Evolutionary conservation across 345 rosid genomes (phyloP), one percentile per base, ranked within the genome.

Genomic region (Rubroshorea leprosula): DNA sequence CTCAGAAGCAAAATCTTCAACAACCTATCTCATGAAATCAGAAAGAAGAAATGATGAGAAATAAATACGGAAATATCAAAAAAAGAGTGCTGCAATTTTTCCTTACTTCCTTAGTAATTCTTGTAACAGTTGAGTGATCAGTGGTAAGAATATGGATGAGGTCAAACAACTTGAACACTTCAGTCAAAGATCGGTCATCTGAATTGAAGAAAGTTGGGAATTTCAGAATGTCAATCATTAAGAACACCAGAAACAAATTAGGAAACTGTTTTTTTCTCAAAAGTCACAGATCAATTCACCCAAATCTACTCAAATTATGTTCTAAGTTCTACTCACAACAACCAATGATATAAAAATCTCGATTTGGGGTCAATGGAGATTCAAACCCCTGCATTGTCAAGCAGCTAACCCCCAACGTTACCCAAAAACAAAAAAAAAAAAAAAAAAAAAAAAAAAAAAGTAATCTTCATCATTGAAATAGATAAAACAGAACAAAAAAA

Each of bases 1-100:
- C 55, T 89, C 99, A 7, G 74, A 72, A 72, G 96, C 96, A 82
- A 93, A 89, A 65, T 93, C 99, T 78, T 89, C 90, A 23, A 89
- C 75, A 52, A 89, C 99, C 99, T 89, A 66, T 46, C 14, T 49
- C 8, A 5, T 17, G n/a, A 23, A 64, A 27, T 43, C 22, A n/a
- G 16, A 2, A 14, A 49, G 11, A 57, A 12, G 3, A 59, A 41
- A 6, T 21, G 1, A 26, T 26, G 19, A 52, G 8, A 3, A 29
- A 46, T 29, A 27, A 54, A 39, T 16, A n/a, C 19, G 10, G 6
- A 14, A 39, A 50, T 15, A 10, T 19, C 31, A 13, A 15, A 10
- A 56, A 49, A 16, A 18, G 3, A 45, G 25, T 38, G 62, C 41
- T 0, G 21, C 38, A 47, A 51, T 51, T 2, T 67, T 29, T 48